phyloP scores from a whole-genome alignment of 352 stramenopile species.

The Pythium inflatum region DNA sequence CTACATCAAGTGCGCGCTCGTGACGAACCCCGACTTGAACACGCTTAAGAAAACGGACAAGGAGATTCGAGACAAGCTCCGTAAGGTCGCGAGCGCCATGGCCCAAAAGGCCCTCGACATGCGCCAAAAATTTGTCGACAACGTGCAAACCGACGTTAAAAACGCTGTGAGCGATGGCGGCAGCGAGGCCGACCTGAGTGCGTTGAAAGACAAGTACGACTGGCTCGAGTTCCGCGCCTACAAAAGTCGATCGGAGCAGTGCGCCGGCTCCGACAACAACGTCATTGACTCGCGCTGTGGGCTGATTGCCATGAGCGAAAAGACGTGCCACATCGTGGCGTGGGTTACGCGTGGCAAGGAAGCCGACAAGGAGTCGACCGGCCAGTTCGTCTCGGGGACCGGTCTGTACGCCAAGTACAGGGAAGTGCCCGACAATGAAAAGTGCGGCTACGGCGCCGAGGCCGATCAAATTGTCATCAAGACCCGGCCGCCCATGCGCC shows the following conservation, averaged over 20 bases:
- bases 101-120: constrained; percentile 10
- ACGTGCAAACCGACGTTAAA: background rate
- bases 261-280: background rate
- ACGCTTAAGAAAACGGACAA: background rate
- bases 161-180: background rate
- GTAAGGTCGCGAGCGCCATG: background rate
- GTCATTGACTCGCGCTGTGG: constrained; percentile 6
- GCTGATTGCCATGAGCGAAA: background rate
- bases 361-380: background rate
- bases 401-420: background rate
- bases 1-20: constrained; percentile 9
- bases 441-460: constrained; percentile 2
- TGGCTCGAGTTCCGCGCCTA: constrained; percentile 9
- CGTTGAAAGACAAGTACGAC: constrained; percentile 10
- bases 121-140: background rate
- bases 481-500: too few species aligned
- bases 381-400: background rate
- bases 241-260: background rate
- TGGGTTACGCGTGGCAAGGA: background rate
- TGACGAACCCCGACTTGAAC: background rate
- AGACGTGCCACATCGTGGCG: constrained; percentile 8
- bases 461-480: background rate
- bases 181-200: background rate
- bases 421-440: background rate
- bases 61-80: background rate